phyloP scores from a whole-genome alignment of 805 yeast species.

The Candida schatavii region DNA sequence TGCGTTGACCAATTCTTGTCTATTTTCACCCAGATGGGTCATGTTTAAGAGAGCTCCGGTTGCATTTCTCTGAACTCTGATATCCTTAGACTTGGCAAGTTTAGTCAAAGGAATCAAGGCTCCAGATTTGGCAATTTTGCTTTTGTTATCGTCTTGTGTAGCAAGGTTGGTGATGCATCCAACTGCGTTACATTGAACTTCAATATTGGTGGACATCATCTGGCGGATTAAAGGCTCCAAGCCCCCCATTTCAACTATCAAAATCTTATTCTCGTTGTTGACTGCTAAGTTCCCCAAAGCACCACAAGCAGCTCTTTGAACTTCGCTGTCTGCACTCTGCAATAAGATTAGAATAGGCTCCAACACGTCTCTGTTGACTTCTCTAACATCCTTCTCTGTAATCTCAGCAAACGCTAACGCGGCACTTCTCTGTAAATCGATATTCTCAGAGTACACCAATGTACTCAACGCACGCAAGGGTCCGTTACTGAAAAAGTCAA shows the following conservation, averaged over 20 bases:
- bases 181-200: slow-evolving; percentile 98
- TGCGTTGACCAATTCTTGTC: slow-evolving; percentile 94
- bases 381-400: slow-evolving; percentile 91
- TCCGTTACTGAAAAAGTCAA: slow-evolving; percentile 85
- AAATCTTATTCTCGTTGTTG: slow-evolving; percentile 86
- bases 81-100: slow-evolving; percentile 89
- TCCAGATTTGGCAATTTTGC: slow-evolving; percentile 93
- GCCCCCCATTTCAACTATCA: slow-evolving; percentile 98
- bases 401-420: slow-evolving; percentile 98
- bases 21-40: slow-evolving; percentile 96
- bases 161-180: slow-evolving; percentile 98
- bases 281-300: slow-evolving; percentile 98
- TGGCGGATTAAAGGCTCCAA: slow-evolving; percentile 93
- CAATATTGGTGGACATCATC: slow-evolving; percentile 96
- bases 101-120: slow-evolving; percentile 93
- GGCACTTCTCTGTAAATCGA: slow-evolving; percentile 93
- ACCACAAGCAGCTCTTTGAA: slow-evolving; percentile 98
- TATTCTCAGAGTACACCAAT: slow-evolving; percentile 89
- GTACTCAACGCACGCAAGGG: slow-evolving; percentile 88
- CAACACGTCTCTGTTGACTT: slow-evolving; percentile 85
- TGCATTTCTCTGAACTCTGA: slow-evolving; percentile 96
- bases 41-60: slow-evolving; percentile 96
- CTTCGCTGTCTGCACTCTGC: slow-evolving; percentile 88
- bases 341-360: slow-evolving; percentile 89
- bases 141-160: slow-evolving; percentile 94